Percentiles rank a stretch among this genome's conserved stretches.
Conservation (phyloP, 257 asterid genomes). For the Scutellaria barbata region DNA sequence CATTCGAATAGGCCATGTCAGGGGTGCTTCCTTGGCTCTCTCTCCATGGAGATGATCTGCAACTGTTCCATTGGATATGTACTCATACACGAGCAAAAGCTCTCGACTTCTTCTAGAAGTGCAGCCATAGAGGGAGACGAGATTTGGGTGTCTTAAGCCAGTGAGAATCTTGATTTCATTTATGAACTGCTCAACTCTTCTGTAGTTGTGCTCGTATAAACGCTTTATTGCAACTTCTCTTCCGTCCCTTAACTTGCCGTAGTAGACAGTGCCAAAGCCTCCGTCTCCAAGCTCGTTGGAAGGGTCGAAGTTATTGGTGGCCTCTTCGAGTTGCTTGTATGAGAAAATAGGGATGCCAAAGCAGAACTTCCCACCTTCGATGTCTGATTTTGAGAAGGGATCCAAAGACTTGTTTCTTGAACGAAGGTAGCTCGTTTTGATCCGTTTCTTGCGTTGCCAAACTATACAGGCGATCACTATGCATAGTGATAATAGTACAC, state of each 20-base stretch:
- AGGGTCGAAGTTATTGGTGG: slow-evolving; percentile 59
- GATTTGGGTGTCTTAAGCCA: slow-evolving; percentile 60
- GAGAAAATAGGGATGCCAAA: slow-evolving; percentile 66
- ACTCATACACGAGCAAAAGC: slow-evolving; percentile 74
- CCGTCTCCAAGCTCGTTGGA: slow-evolving; percentile 74
- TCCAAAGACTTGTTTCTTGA: slow-evolving; percentile 45
- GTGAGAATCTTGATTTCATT: slow-evolving; percentile 71
- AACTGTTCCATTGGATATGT: slow-evolving; percentile 67
- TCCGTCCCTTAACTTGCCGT: slow-evolving; percentile 75
- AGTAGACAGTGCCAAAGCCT: slow-evolving; percentile 76
- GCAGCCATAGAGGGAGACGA: slow-evolving; percentile 75
- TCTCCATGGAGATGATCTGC: slow-evolving; percentile 72
- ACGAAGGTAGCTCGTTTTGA: slow-evolving; percentile 24
- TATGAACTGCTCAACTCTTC: slow-evolving; percentile 67
- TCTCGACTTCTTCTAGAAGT: slow-evolving; percentile 69
- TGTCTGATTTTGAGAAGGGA: slow-evolving; percentile 43
- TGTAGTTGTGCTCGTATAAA: slow-evolving; percentile 67
- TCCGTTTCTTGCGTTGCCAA: slow-evolving; percentile 44
- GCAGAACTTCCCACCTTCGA: slow-evolving; percentile 45
- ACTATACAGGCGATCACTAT: slow-evolving; percentile 23
- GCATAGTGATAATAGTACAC: slow-evolving; percentile 30
- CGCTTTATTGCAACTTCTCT: slow-evolving; percentile 86
- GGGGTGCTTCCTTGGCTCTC: slow-evolving; percentile 44
- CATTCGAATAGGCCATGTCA: slow-evolving; percentile 63
- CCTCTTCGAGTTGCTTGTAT: slow-evolving; percentile 59